Evolutionary conservation across 768 basidiomycete species (phyloP), one percentile per base, ranked within the genome.

Genomic region (Leccinum pellstonianum): DNA sequence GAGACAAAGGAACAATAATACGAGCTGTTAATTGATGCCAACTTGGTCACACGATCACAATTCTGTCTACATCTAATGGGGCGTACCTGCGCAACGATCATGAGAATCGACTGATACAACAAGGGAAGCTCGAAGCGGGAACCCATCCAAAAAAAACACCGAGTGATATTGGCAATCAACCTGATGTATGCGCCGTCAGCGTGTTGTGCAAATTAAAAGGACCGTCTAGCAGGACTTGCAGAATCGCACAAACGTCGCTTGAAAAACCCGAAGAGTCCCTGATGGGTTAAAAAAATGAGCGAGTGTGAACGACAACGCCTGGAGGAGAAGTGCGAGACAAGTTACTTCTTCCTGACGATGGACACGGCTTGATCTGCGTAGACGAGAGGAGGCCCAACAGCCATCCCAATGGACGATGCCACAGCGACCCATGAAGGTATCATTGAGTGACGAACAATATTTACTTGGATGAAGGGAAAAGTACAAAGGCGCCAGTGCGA

Each of bases 81-180:
- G 67, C 80, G 55, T 67, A 90, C 91, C 77, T 94, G 92, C 15
- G 91, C 85, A 49, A 88, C 62, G 61, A 94, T 93, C 92, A 94
- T 91, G 54, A 94, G 77, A 57, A 93, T 73, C 17, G 90, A 91
- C 73, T 94, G 92, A 9, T 91, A 64, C n/a, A 94, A 78, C 54
- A 94, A 75, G 2, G 91, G 82, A 50, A 81, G 74, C 76, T 93
- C 92, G 71, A 92, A 94, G 55, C 68, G 88, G 41, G 86, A 78
- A 57, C 92, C 92, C 37, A 94, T 76, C 92, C 92, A 94, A 76
- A 93, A 94, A 79, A 93, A 94, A 73, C 92, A 94, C 68, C 92
- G 81, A 25, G 88, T 88, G 55, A 93, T 91, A 73, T 94, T 94
- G 53, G 91, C 90, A 60, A 90, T 79, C 33, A 93, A 78, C 65